Conservation (phyloP, 371 early-diverging fungal species). For the Mortierella sp. region DNA sequence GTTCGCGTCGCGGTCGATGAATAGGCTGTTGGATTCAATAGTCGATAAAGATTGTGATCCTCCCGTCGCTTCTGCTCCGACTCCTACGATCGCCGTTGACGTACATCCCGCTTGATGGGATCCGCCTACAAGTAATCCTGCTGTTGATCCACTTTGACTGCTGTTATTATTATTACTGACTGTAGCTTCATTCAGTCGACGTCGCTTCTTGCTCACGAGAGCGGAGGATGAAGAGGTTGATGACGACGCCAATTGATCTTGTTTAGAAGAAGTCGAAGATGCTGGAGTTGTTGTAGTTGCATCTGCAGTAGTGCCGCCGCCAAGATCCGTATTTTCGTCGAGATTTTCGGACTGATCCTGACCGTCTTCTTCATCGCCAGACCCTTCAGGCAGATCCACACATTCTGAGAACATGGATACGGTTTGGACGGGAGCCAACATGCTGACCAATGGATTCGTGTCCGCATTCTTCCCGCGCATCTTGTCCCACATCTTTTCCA, state of each 20-base stretch:
- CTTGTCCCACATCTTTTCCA: slow-evolving; percentile 68
- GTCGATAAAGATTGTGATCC: slow-evolving; percentile 1
- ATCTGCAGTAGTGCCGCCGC: background rate
- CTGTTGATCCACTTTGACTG: too few relatives aligned
- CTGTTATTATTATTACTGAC: background rate
- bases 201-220: slow-evolving; percentile 22
- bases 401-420: slow-evolving; percentile 54
- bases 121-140: too few relatives aligned
- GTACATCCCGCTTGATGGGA: too few relatives aligned
- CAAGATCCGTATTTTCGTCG: slow-evolving; percentile 32
- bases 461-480: slow-evolving; percentile 59
- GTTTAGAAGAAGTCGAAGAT: background rate
- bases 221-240: background rate
- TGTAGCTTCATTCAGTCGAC: slow-evolving; percentile 13
- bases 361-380: slow-evolving; percentile 53
- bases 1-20: slow-evolving; percentile 54
- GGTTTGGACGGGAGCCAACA: slow-evolving; percentile 50
- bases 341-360: slow-evolving; percentile 53
- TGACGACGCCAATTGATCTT: background rate
- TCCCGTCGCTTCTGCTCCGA: slow-evolving; percentile 3
- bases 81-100: background rate
- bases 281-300: slow-evolving; percentile 4
- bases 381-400: slow-evolving; percentile 41
- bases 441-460: slow-evolving; percentile 30
- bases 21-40: slow-evolving; percentile 5